Percentiles rank a stretch among this genome's conserved stretches.
Evolutionary conservation across 2,329 filamentous ascomycete species (phyloP).

Genomic region (Aspergillus thermomutatus): DNA sequence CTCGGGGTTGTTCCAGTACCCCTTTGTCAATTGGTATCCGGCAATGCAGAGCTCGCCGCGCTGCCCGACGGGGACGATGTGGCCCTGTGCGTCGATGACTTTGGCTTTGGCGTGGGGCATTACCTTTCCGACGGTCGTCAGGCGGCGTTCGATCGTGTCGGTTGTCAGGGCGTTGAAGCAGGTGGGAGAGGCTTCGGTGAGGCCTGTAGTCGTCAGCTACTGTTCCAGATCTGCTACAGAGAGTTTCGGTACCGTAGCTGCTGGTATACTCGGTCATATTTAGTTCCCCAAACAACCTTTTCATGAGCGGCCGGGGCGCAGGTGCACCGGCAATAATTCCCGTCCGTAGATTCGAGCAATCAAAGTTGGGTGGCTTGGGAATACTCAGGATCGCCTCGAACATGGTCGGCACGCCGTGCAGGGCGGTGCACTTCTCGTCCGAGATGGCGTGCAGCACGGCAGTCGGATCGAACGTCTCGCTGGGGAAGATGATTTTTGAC

Average conservation of each 20-base stretch:
- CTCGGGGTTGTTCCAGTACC: slow-evolving; percentile 64
- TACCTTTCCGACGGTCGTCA: slow-evolving; percentile 71
- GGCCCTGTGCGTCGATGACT: slow-evolving; percentile 64
- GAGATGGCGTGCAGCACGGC: slow-evolving; percentile 65
- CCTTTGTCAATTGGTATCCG: slow-evolving; percentile 67
- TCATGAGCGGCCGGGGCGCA: slow-evolving; percentile 72
- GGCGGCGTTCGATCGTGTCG: slow-evolving; percentile 63
- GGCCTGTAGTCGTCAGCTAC: slow-evolving; percentile 32
- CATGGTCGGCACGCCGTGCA: slow-evolving; percentile 83
- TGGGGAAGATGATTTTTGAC: slow-evolving; percentile 71
- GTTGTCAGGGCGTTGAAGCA: slow-evolving; percentile 78
- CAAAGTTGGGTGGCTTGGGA: slow-evolving; percentile 47
- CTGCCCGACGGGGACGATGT: slow-evolving; percentile 63
- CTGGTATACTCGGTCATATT: slow-evolving; percentile 73
- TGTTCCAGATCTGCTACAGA: not conserved
- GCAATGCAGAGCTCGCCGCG: slow-evolving; percentile 74
- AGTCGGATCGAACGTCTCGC: slow-evolving; percentile 67
- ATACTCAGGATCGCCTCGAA: slow-evolving; percentile 63
- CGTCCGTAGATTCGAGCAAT: slow-evolving; percentile 59
- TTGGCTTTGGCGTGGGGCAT: slow-evolving; percentile 75
- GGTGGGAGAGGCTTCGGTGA: slow-evolving; percentile 76
- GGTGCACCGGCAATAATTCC: slow-evolving; percentile 78
- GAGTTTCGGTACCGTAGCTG: slow-evolving; percentile 48
- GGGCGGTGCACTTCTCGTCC: slow-evolving; percentile 66
- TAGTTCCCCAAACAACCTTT: slow-evolving; percentile 65